Conservation (phyloP, 495 filamentous ascomycete genomes). For the Penicillium goetzii region DNA sequence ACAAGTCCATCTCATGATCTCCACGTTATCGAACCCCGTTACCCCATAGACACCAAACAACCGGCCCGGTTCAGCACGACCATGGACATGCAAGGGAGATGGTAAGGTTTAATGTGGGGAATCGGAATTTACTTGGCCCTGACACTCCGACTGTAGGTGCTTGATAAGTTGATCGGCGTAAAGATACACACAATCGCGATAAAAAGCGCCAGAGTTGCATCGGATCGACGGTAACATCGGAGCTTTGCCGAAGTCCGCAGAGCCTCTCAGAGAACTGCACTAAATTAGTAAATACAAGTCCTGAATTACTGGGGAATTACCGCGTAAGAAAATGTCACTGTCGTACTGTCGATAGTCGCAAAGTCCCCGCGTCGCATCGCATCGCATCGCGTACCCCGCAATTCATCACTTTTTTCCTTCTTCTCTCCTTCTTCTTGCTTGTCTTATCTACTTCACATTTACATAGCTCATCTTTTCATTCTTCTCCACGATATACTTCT, state of each 20-base stretch:
- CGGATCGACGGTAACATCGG: constrained; percentile 32
- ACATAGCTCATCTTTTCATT: neutral
- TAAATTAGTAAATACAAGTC: no score
- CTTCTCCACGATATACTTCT: neutral
- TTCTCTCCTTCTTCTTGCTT: neutral
- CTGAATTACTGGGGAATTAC: neutral
- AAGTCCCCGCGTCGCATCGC: constrained; percentile 15
- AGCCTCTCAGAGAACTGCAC: neutral
- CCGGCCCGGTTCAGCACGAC: neutral
- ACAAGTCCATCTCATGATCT: neutral
- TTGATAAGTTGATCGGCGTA: constrained; percentile 1
- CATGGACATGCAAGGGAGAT: neutral
- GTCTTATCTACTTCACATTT: neutral
- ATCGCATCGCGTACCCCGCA: constrained; percentile 28
- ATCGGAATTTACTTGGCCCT: constrained; percentile 2
- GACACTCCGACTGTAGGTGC: neutral
- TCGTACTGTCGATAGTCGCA: neutral
- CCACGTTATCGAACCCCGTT: neutral
- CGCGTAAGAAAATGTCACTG: constrained; percentile 23
- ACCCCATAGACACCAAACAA: neutral
- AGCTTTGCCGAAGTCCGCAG: constrained; percentile 5
- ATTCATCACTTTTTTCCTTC: constrained; percentile 49
- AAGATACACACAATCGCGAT: neutral
- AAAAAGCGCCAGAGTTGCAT: constrained; percentile 12
- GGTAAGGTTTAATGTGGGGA: neutral